A percentile compares a stretch with the other conserved stretches of the same genome.
Evolutionary conservation across 2,329 filamentous ascomycete species (phyloP).

Genomic region (Trichoderma endophyticum): DNA sequence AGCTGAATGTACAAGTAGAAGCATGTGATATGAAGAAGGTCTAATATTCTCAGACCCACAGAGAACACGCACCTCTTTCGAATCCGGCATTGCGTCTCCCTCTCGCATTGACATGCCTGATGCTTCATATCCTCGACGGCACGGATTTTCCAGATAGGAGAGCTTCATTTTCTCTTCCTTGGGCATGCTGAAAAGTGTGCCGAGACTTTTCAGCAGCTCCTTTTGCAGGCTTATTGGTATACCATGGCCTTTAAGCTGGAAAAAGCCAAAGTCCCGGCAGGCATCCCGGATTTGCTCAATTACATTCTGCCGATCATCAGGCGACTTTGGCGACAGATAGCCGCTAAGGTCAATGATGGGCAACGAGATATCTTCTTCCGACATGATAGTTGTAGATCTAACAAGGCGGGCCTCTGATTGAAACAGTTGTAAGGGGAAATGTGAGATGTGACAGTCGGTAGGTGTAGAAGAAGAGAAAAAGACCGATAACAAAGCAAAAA

Average conservation of each 20-base stretch:
- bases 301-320: slow-evolving; percentile 10
- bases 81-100: slow-evolving; percentile 28
- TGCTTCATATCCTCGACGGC: slow-evolving; percentile 29
- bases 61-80: slow-evolving; percentile 22
- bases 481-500: too few relatives aligned
- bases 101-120: slow-evolving; percentile 28
- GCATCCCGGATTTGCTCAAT: slow-evolving; percentile 26
- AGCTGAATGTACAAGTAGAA: too few relatives aligned
- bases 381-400: neutral
- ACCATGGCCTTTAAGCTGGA: slow-evolving; percentile 32
- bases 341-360: slow-evolving; percentile 14
- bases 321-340: slow-evolving; percentile 6
- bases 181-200: slow-evolving; percentile 26
- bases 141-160: slow-evolving; percentile 24
- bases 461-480: too few relatives aligned
- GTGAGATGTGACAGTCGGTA: too few relatives aligned
- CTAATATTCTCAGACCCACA: neutral
- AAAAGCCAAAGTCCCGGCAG: slow-evolving; percentile 30
- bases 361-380: neutral
- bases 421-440: too few relatives aligned
- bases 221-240: slow-evolving; percentile 24
- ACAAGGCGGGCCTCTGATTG: too few relatives aligned
- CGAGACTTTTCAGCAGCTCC: slow-evolving; percentile 22
- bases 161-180: slow-evolving; percentile 29
- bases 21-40: too few relatives aligned